Percentiles rank a stretch among this genome's conserved stretches.
These are phyloP conservation scores for Nowakowskiella sp. DNA, from an alignment of 192 early-diverging fungal genomes.

Conservation along the genomic window DNA sequence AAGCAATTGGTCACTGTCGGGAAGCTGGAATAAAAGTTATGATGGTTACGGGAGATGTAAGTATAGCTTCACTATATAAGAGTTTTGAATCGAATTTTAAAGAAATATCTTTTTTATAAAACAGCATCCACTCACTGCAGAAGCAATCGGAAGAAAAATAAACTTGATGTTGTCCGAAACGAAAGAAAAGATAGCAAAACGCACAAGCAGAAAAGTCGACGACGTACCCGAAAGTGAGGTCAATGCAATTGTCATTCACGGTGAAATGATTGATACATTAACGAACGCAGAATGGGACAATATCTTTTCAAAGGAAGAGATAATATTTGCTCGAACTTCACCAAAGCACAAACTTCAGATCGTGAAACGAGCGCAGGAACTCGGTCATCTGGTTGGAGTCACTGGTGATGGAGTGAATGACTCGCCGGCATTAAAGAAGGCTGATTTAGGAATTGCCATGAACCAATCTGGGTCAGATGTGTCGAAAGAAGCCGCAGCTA, in stretches of 20 bases:
- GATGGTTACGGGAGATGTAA: constrained; percentile 99
- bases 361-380: constrained; percentile 79
- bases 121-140: constrained; percentile 91
- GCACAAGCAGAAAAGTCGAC: constrained; percentile 49
- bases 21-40: constrained; percentile 91
- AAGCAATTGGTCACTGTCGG: constrained; percentile 89
- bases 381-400: constrained; percentile 95
- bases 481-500: constrained; percentile 90
- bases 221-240: constrained; percentile 72
- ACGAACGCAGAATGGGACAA: constrained; percentile 82
- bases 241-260: constrained; percentile 86
- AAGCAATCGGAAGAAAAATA: constrained; percentile 92
- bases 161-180: constrained; percentile 90
- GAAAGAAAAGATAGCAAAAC: constrained; percentile 64
- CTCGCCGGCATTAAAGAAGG: constrained; percentile 92
- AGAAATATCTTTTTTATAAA: too few relatives aligned
- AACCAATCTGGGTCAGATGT: constrained; percentile 91
- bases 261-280: constrained; percentile 74
- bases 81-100: too few relatives aligned
- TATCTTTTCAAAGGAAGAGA: constrained; percentile 90
- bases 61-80: too few relatives aligned
- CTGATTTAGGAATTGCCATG: constrained; percentile 97
- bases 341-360: constrained; percentile 97
- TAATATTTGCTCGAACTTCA: constrained; percentile 94
- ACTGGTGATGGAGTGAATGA: constrained; percentile 98